Evolutionary conservation across 169 alveolate species (phyloP).

Genomic region (Eimeria falciformis): DNA sequence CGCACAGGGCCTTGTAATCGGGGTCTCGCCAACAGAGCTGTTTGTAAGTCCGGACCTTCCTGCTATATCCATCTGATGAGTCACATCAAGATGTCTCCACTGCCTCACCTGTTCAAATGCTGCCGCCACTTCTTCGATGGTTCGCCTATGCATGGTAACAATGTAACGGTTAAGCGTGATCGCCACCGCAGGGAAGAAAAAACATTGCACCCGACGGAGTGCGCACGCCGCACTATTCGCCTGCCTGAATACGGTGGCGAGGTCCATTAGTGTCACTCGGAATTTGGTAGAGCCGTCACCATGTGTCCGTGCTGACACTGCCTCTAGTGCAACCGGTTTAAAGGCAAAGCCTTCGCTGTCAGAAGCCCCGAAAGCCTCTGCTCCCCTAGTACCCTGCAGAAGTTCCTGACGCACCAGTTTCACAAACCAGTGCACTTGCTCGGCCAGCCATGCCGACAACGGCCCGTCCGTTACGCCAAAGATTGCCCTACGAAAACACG

Average conservation of each 20-base stretch:
- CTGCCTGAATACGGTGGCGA: constrained; percentile 58
- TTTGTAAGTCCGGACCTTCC: background rate
- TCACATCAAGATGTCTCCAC: background rate
- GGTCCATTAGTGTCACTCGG: constrained; percentile 40
- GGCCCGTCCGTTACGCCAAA: constrained; percentile 57
- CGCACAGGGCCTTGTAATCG: background rate
- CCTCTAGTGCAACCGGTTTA: constrained; percentile 15
- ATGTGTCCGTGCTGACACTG: background rate
- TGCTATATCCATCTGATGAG: background rate
- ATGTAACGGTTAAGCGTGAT: constrained; percentile 34
- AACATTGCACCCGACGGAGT: constrained; percentile 51
- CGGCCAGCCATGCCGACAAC: constrained; percentile 61
- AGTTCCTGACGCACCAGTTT: constrained; percentile 14
- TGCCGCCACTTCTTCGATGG: constrained; percentile 30
- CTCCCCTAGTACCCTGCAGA: constrained; percentile 1
- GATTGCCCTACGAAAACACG: constrained; percentile 44
- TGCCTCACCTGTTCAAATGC: constrained; percentile 50
- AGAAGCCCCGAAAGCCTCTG: background rate
- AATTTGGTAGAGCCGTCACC: background rate
- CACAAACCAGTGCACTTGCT: constrained; percentile 70
- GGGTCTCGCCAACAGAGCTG: too few species aligned
- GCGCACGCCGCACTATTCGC: constrained; percentile 42
- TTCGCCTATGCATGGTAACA: constrained; percentile 28
- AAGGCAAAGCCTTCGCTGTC: background rate
- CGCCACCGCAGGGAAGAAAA: constrained; percentile 55